A percentile compares a stretch with the other conserved stretches of the same genome.
These are phyloP conservation scores for Asclepias syriaca DNA, from an alignment of 257 asterid species.

Conservation along the genomic window DNA sequence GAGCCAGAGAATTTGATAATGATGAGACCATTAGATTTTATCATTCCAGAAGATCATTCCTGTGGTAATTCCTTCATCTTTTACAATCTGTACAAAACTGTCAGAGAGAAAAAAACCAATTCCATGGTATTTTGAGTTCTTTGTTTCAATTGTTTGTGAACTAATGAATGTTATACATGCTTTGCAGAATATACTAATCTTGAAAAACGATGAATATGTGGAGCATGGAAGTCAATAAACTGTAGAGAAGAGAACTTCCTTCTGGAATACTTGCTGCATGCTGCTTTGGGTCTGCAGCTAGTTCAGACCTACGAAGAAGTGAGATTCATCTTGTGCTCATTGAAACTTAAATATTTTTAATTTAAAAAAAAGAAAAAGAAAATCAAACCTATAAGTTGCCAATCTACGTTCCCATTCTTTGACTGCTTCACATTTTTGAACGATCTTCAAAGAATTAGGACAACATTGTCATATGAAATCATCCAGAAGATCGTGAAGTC, in stretches of 20 bases:
- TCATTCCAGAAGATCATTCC: slow-evolving; percentile 44
- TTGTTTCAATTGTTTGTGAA: neutral
- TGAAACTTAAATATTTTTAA: neutral
- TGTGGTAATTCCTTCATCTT: slow-evolving; percentile 47
- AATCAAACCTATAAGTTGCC: too few relatives aligned
- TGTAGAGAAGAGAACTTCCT: neutral
- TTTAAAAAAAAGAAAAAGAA: too few relatives aligned
- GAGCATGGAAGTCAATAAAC: neutral
- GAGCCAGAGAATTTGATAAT: slow-evolving; percentile 49
- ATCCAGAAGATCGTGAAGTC: too few relatives aligned
- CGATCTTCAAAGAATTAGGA: too few relatives aligned
- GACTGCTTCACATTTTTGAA: too few relatives aligned
- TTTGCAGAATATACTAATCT: neutral
- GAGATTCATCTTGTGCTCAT: neutral
- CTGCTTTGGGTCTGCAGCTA: neutral
- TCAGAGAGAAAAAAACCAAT: neutral
- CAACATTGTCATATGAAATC: too few relatives aligned
- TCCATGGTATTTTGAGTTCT: neutral
- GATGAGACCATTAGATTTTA: slow-evolving; percentile 28
- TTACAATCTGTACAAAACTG: neutral
- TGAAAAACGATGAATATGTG: neutral
- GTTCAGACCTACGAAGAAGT: neutral
- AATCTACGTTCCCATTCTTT: too few relatives aligned
- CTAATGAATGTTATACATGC: slow-evolving; percentile 7
- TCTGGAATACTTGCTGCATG: neutral